Conservation (phyloP, 805 yeast genomes). For the Saccharomycopsis sp. region DNA sequence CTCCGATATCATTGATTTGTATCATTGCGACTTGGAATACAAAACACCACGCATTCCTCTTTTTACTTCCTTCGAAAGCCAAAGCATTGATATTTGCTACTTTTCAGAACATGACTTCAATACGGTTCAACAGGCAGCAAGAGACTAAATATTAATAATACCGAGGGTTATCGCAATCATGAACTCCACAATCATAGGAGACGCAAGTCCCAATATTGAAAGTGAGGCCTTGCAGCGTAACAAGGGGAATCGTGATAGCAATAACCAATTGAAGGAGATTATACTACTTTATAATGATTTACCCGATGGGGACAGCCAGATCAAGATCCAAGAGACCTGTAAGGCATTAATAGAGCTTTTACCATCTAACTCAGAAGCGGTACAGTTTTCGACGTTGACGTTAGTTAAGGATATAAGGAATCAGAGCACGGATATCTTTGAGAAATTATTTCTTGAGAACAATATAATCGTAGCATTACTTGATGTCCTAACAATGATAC, state of each 20-base stretch:
- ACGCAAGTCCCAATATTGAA: neutral
- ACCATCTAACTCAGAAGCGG: conserved; percentile 18
- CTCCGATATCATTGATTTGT: no score
- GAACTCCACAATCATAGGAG: neutral
- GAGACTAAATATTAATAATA: neutral
- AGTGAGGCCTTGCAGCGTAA: neutral
- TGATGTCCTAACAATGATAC: conserved; percentile 4
- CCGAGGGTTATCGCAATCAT: neutral
- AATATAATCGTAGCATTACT: conserved; percentile 7
- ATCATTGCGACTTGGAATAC: no score
- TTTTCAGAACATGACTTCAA: neutral
- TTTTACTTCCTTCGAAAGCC: neutral
- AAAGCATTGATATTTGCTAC: neutral
- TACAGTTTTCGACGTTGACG: conserved; percentile 13
- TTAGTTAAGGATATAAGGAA: conserved; percentile 8
- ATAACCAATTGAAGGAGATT: conserved; percentile 2
- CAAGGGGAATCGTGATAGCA: neutral
- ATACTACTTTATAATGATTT: conserved; percentile 10
- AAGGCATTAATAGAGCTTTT: conserved; percentile 11
- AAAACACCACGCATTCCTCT: no score
- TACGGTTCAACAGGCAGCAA: neutral
- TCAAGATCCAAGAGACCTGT: conserved; percentile 19
- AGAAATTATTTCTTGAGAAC: conserved; percentile 13
- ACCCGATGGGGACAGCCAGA: conserved; percentile 7
- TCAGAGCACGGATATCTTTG: conserved; percentile 7